Conservation (phyloP, 2,329 filamentous ascomycete species). For the Taxawa tesnikishii region DNA sequence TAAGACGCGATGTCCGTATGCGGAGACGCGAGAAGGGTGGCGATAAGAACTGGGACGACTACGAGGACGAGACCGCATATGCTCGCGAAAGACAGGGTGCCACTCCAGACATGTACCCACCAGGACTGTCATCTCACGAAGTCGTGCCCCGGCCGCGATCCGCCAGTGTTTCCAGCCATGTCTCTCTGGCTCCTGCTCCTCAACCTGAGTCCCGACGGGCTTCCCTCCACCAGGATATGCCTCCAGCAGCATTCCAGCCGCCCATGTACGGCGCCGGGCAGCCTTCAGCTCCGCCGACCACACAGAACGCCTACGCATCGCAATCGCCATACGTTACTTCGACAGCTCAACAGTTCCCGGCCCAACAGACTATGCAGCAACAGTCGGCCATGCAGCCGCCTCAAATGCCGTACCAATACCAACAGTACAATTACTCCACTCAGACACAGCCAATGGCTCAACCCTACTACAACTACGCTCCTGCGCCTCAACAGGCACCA, state of each 20-base stretch:
- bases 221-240: constrained; percentile 34
- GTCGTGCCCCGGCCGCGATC: constrained; percentile 14
- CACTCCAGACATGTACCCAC: constrained; percentile 17
- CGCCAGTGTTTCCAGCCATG: constrained; percentile 24
- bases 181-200: constrained; percentile 14
- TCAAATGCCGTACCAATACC: constrained; percentile 17
- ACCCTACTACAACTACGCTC: constrained; percentile 27
- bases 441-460: constrained; percentile 16
- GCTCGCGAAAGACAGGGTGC: constrained; percentile 31
- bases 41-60: constrained; percentile 52
- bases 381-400: constrained; percentile 10
- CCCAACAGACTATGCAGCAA: constrained; percentile 5
- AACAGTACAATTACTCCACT: constrained; percentile 14
- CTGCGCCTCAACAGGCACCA: constrained; percentile 17
- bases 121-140: constrained; percentile 6
- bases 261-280: too few species aligned
- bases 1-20: constrained; percentile 88
- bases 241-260: too few species aligned
- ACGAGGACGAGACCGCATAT: constrained; percentile 44
- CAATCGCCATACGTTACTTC: constrained; percentile 23
- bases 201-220: constrained; percentile 23
- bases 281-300: constrained; percentile 20
- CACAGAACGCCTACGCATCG: constrained; percentile 22
- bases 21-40: constrained; percentile 65
- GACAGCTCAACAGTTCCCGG: constrained; percentile 11